These are phyloP conservation scores for Avena atlantica DNA, from an alignment of 176 grass and related monocot genomes.

Conservation along the genomic window DNA sequence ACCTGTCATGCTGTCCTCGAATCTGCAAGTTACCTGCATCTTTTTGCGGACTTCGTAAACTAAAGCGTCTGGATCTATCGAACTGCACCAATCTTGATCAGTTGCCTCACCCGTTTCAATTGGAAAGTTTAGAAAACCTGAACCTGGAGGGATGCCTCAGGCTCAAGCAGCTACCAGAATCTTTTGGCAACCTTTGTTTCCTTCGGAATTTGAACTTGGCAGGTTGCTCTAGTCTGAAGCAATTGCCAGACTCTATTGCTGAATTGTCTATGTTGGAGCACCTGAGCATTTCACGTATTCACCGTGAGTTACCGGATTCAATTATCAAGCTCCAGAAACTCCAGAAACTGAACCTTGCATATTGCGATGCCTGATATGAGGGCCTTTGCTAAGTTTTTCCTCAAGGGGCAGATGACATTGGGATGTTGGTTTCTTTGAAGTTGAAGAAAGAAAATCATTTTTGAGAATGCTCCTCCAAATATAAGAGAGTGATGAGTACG, in stretches of 20 bases:
- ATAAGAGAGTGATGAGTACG: background rate
- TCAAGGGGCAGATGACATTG: background rate
- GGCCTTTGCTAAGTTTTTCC: background rate
- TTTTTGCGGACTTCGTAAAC: background rate
- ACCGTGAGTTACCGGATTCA: background rate
- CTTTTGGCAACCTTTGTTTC: background rate
- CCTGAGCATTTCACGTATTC: background rate
- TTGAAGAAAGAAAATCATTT: background rate
- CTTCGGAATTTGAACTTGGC: background rate
- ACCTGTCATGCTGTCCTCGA: background rate
- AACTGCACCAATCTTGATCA: conserved; percentile 12
- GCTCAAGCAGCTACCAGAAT: background rate
- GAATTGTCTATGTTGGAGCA: background rate
- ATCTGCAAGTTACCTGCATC: conserved; percentile 3
- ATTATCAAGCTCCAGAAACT: background rate
- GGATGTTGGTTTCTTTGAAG: background rate
- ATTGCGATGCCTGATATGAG: background rate
- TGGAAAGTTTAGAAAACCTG: background rate
- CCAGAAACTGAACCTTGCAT: background rate
- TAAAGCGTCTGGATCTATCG: conserved; percentile 41
- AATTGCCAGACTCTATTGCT: background rate
- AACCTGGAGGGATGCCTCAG: conserved; percentile 1
- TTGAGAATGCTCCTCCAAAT: background rate
- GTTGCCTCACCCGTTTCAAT: conserved; percentile 20
- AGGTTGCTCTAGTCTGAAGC: background rate